A percentile compares a stretch with the other conserved stretches of the same genome.
phyloP scores from a whole-genome alignment of 768 basidiomycete genomes.

The Sarcodon aspratus region DNA sequence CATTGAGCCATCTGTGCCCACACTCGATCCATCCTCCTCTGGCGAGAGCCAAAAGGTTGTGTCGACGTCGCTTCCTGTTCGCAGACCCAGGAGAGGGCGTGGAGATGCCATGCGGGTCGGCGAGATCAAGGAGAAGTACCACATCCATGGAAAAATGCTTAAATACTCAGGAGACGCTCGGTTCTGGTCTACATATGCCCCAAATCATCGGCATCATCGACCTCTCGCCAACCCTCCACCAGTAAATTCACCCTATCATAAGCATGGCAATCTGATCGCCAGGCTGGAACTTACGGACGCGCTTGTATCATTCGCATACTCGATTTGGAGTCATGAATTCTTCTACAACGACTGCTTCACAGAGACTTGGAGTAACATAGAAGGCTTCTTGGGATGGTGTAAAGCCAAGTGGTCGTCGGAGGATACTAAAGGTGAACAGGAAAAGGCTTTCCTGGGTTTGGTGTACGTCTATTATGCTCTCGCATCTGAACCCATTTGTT shows the following conservation, averaged over 20 bases:
- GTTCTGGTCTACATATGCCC: constrained; percentile 62
- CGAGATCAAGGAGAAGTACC: constrained; percentile 57
- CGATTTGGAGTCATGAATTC: constrained; percentile 72
- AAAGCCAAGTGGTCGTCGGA: constrained; percentile 52
- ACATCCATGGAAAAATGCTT: constrained; percentile 57
- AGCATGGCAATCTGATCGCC: constrained; percentile 63
- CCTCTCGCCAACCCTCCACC: constrained; percentile 54
- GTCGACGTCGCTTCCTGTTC: constrained; percentile 37
- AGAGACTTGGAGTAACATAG: constrained; percentile 58
- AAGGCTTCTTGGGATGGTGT: constrained; percentile 61
- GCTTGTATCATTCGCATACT: constrained; percentile 73
- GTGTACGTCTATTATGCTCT: constrained; percentile 49
- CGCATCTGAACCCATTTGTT: not conserved
- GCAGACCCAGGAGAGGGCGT: constrained; percentile 51
- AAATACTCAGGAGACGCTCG: constrained; percentile 80
- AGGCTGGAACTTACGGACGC: constrained; percentile 75
- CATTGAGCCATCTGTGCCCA: constrained; percentile 6
- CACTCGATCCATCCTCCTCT: constrained; percentile 15
- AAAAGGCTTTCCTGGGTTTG: constrained; percentile 60
- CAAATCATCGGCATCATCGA: constrained; percentile 51
- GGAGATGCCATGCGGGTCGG: constrained; percentile 40
- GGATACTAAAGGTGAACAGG: constrained; percentile 32
- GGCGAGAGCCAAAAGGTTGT: constrained; percentile 13
- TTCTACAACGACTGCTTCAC: constrained; percentile 39
- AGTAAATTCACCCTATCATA: constrained; percentile 60